Evolutionary conservation across 2,329 filamentous ascomycete species (phyloP), one percentile per base, ranked within the genome.

Genomic region (Conoideocrella luteorostrata): DNA sequence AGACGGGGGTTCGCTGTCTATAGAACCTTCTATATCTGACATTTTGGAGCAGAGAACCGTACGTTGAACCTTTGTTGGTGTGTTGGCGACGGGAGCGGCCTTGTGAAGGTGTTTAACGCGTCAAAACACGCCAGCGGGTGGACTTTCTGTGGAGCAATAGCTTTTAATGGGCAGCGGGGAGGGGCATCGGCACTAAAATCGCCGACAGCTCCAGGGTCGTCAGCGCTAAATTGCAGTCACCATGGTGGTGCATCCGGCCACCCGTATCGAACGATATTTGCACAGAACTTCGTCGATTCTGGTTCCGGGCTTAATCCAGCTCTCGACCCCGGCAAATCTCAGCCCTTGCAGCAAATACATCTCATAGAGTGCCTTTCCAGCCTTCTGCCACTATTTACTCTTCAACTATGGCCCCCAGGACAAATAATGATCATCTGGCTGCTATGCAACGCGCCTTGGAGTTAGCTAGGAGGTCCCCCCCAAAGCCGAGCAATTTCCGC

Each of bases 401-500:
- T 17, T 17, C 41, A 36, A 12, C n/a, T 4, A 62, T 61, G 58
- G 43, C 44, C 40, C 47, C 48, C 22, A 42, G 55, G 46, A 48
- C 50, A 7, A 50, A 51, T 6, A 65, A 61, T 24, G 66, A 75
- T 44, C 75, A 78, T 57, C 57, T 59, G 39, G 64, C 58, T 2
- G 69, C 69, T 59, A 85, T 97, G 71, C 75, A 71, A 43, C 69
- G 84, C 44, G 88, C 88, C 29, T 77, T 97, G 45, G 67, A 74
- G n/a, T 73, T 89, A 50, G 90, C 93, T 11, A 74, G 76, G 28
- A 77, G 84, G 50, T 95, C 90, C 10, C 86, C 88, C 2, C 88
- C 88, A 22, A 89, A 85, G 56, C 85, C 90, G 3, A 89, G 88
- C 41, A 97, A 97, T 64, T 98, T 89, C 69, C 81, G 91, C 47